Percentiles rank a stretch among this genome's conserved stretches.
phyloP scores from a whole-genome alignment of 2,329 filamentous ascomycete species.

The Mycosphaerella arachidis region DNA sequence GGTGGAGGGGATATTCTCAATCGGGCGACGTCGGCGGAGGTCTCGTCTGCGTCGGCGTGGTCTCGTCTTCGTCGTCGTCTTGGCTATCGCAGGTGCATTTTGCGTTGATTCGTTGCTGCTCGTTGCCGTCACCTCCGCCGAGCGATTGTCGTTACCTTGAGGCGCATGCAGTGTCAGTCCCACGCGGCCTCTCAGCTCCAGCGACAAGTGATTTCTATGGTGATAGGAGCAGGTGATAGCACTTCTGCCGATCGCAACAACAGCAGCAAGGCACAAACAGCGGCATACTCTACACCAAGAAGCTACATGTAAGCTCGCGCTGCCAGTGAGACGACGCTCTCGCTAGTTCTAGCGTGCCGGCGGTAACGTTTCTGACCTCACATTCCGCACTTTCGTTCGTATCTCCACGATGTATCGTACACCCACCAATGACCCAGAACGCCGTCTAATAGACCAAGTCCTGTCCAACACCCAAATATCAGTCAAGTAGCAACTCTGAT shows the following conservation, averaged over 20 bases:
- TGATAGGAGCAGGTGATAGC: neutral
- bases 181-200: neutral
- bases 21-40: neutral
- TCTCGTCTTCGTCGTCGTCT: neutral
- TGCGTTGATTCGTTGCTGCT: neutral
- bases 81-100: constrained; percentile 7
- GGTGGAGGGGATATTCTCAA: neutral
- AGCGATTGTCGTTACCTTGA: neutral
- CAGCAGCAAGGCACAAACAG: neutral
- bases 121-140: too few relatives aligned
- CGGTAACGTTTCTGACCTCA: neutral
- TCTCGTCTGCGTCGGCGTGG: neutral
- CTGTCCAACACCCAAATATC: neutral
- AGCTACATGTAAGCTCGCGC: neutral
- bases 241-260: neutral
- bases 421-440: neutral
- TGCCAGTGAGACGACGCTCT: neutral
- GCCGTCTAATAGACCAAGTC: neutral
- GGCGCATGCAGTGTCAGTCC: neutral
- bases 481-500: neutral
- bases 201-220: neutral
- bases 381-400: neutral
- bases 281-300: neutral
- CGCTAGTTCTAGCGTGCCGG: neutral
- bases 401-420: neutral